A percentile compares a stretch with the other conserved stretches of the same genome.
Evolutionary conservation across 1,284 basidiomycete species (phyloP).

Genomic region (Peniophora sp.): DNA sequence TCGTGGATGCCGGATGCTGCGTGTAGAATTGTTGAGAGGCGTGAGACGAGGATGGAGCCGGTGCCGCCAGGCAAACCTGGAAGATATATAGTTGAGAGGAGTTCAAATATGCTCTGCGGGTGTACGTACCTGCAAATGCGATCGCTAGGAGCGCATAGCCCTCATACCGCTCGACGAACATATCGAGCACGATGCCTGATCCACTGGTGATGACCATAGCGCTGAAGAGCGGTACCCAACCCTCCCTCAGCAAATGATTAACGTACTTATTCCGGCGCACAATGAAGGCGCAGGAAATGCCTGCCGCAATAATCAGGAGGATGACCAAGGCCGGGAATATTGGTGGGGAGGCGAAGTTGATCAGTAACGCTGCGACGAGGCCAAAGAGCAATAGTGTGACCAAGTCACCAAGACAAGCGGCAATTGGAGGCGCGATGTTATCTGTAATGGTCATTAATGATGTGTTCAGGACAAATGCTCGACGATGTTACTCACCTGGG

Average conservation of each 20-base stretch:
- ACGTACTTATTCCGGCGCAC: constrained; percentile 64
- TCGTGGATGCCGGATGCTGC: constrained; percentile 30
- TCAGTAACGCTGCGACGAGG: constrained; percentile 54
- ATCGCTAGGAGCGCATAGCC: constrained; percentile 87
- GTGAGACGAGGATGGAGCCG: constrained; percentile 87
- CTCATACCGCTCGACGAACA: constrained; percentile 79
- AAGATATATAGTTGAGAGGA: too few species aligned
- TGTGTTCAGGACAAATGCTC: constrained; percentile 10
- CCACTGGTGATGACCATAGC: constrained; percentile 92
- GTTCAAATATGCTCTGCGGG: too few species aligned
- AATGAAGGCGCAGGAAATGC: constrained; percentile 43
- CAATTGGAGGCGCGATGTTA: constrained; percentile 92
- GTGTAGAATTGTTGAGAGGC: constrained; percentile 83
- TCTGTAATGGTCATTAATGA: constrained; percentile 37
- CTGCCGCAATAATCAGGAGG: constrained; percentile 47
- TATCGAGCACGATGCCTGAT: constrained; percentile 87
- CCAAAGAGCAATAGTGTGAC: constrained; percentile 81
- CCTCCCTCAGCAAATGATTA: constrained; percentile 66
- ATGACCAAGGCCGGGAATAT: constrained; percentile 60
- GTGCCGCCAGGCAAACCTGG: constrained; percentile 82
- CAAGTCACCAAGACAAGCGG: constrained; percentile 88
- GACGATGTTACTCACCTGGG: constrained; percentile 49
- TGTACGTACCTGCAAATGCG: constrained; percentile 76
- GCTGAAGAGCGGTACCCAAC: constrained; percentile 86
- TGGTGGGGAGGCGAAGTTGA: constrained; percentile 58